Evolutionary conservation across 129 eudicot genomes (phyloP).

Genomic region (Pittosporum tobira): DNA sequence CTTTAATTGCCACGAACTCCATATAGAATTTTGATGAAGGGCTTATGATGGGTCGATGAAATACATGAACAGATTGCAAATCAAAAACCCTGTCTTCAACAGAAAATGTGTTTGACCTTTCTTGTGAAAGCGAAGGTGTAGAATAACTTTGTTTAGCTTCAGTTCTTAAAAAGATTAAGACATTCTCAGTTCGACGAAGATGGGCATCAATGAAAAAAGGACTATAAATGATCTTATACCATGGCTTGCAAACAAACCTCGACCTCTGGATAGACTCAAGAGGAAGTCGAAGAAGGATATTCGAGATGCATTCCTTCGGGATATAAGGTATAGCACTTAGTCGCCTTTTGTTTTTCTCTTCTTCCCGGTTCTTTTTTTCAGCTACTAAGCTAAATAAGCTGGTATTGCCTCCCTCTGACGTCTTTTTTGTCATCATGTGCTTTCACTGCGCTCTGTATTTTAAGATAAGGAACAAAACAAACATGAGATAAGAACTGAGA

Average conservation of each 20-base stretch:
- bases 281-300: constrained; percentile 50
- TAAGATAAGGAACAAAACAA: neutral
- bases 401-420: constrained; percentile 16
- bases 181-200: constrained; percentile 29
- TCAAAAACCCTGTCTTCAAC: constrained; percentile 33
- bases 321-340: constrained; percentile 28
- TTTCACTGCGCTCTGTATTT: constrained; percentile 1
- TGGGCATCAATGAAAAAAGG: constrained; percentile 29
- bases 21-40: constrained; percentile 16
- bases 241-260: constrained; percentile 49
- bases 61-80: constrained; percentile 14
- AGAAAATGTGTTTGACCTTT: constrained; percentile 23
- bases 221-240: constrained; percentile 35
- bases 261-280: constrained; percentile 32
- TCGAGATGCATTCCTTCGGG: constrained; percentile 38
- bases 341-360: constrained; percentile 23
- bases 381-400: constrained; percentile 36
- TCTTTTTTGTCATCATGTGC: constrained; percentile 20
- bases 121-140: neutral
- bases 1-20: constrained; percentile 25
- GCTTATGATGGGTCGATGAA: constrained; percentile 14
- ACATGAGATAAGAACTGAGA: neutral
- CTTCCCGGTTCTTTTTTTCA: constrained; percentile 34
- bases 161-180: constrained; percentile 24
- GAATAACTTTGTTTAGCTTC: constrained; percentile 5